Conservation (phyloP, 2,329 filamentous ascomycete species). For the Chaetomium sp. region DNA sequence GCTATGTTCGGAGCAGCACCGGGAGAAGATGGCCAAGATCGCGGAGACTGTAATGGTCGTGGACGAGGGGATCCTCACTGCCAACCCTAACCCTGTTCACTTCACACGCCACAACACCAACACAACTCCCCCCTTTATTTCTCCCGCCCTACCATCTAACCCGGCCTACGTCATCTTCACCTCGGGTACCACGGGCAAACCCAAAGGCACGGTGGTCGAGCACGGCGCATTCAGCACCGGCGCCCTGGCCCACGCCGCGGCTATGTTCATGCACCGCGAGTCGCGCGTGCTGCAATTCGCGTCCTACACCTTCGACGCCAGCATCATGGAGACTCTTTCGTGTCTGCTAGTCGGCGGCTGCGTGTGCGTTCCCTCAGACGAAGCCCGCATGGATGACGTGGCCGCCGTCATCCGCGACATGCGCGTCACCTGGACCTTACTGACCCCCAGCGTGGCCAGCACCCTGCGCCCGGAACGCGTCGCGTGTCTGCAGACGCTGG, state of each 20-base stretch:
- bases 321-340: slow-evolving; percentile 34
- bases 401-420: slow-evolving; percentile 25
- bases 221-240: slow-evolving; percentile 25
- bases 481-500: slow-evolving; percentile 23
- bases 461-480: slow-evolving; percentile 26
- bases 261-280: slow-evolving; percentile 18
- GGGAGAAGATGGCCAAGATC: slow-evolving; percentile 12
- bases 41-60: slow-evolving; percentile 11
- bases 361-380: slow-evolving; percentile 36
- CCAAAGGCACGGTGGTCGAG: slow-evolving; percentile 42
- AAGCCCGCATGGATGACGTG: slow-evolving; percentile 34
- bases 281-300: slow-evolving; percentile 28
- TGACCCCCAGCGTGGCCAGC: slow-evolving; percentile 27
- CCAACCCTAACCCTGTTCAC: no score
- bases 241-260: slow-evolving; percentile 15
- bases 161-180: slow-evolving; percentile 42
- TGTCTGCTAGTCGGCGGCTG: slow-evolving; percentile 35
- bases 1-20: slow-evolving; percentile 14
- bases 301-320: slow-evolving; percentile 37
- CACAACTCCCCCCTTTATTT: neutral
- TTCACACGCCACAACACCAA: neutral
- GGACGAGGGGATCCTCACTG: slow-evolving; percentile 6
- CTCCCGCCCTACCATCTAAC: slow-evolving; percentile 12
- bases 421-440: slow-evolving; percentile 24
- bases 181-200: slow-evolving; percentile 46